Base-by-base conservation (phyloP, 2,329 filamentous ascomycete species). In the Aspergillus amoenus region DNA sequence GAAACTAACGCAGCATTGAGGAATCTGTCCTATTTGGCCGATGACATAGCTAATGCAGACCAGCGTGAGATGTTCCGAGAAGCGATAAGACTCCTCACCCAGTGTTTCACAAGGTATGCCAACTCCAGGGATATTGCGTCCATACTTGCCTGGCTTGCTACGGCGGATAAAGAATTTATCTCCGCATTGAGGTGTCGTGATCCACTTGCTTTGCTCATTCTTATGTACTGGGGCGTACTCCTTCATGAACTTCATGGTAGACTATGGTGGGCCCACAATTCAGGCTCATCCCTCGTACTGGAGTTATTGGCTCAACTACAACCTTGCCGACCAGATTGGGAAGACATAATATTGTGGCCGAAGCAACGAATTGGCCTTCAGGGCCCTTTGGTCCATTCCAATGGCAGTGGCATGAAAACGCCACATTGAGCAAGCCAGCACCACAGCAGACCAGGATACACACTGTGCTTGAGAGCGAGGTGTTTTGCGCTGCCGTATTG, bases 171-270 rank as follows among this genome's bases (percentile, higher is more conserved):
- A 32, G 68, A 71, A 5, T 74, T 73, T 24, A 66, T 71, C 4
- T 64, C 67, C 17, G 64, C 64, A 40, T 55, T 74, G 37, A 61
- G 64, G 37, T 64, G 66, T 18, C 68, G 70, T 2, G 64, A 70
- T 42, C 67, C 70, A 2, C 56, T 73, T 22, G 62, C 72, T 1
- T 54, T 75, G 9, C 51, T 75, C 40, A 67, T 73, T 22, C 65
- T 74, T 11, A 68, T 72, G 66, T 68, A 75, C 46, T 75, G 72
- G 72, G 72, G 69, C 1, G 70, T 71, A 11, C 42, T 74, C 4
- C 61, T 75, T 2, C 66, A 66, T 6, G 61, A 70, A 42, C 60
- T 74, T 21, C 65, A 74, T 61, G 68, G 65, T 5, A 61, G 62
- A 18, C 57, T 67, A 47, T 74, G 72, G 72, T 74, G 72, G 72